Conservation (phyloP, 2,329 filamentous ascomycete species). For the Neopestalotiopsis sp. region DNA sequence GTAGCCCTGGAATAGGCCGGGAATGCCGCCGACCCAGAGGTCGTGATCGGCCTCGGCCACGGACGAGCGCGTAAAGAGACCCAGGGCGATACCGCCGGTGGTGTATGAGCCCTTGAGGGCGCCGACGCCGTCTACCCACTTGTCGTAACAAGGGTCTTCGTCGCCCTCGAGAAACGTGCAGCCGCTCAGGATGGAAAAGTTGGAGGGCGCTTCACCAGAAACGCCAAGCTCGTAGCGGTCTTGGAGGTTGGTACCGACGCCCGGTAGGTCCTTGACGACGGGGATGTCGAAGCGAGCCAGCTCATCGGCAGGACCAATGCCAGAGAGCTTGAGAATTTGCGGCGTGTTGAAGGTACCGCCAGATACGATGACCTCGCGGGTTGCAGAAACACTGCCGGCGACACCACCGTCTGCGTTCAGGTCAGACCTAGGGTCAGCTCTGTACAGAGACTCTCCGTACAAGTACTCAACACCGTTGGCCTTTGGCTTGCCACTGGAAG, state of each 20-base stretch:
- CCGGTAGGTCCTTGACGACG: conserved; percentile 52
- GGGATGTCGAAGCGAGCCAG: conserved; percentile 41
- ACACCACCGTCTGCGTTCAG: conserved; percentile 23
- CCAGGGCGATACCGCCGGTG: conserved; percentile 32
- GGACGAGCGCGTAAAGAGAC: conserved; percentile 29
- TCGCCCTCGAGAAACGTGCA: conserved; percentile 32
- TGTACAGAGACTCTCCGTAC: conserved; percentile 50
- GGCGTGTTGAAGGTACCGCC: conserved; percentile 58
- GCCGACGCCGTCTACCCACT: conserved; percentile 20
- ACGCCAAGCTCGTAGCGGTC: conserved; percentile 56
- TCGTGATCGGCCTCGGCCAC: conserved; percentile 26
- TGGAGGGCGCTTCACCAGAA: conserved; percentile 41
- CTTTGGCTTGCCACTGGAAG: conserved; percentile 36
- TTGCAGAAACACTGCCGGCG: conserved; percentile 40
- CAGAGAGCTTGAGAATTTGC: conserved; percentile 53
- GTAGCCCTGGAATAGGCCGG: conserved; percentile 38
- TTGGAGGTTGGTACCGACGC: conserved; percentile 28
- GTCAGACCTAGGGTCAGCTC: conserved; percentile 41
- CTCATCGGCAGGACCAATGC: conserved; percentile 43
- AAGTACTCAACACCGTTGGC: conserved; percentile 56
- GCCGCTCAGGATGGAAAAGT: conserved; percentile 35
- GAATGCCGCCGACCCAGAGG: conserved; percentile 38
- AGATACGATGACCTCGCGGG: conserved; percentile 52
- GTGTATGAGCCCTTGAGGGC: conserved; percentile 30
- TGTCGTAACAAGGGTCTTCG: conserved; percentile 34